phyloP scores from a whole-genome alignment of 306 rosid species.

The Acacia acuminata region DNA sequence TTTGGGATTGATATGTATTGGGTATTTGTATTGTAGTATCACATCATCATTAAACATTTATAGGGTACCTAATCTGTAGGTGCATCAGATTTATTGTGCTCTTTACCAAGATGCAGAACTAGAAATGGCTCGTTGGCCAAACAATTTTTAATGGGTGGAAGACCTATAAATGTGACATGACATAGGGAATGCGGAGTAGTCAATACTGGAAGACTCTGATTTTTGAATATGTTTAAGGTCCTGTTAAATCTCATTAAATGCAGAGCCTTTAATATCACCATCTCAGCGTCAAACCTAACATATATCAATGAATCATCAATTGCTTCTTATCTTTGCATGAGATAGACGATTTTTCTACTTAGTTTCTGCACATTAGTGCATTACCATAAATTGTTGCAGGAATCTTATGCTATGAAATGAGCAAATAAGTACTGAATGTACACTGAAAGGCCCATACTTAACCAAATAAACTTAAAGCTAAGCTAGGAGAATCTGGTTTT shows the following conservation, averaged over 20 bases:
- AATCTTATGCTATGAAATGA: background rate
- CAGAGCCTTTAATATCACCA: background rate
- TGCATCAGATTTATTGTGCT: background rate
- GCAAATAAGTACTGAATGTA: background rate
- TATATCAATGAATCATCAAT: background rate
- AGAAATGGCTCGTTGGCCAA: background rate
- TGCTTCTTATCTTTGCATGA: background rate
- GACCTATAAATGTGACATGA: background rate
- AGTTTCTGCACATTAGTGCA: background rate
- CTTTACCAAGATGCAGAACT: background rate
- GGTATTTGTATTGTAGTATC: background rate
- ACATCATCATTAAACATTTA: background rate
- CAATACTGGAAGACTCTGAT: background rate
- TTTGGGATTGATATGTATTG: background rate
- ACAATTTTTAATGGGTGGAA: background rate
- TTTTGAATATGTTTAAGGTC: background rate
- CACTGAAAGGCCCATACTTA: background rate
- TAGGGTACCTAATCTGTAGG: background rate
- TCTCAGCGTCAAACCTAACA: background rate
- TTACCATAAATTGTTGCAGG: background rate
- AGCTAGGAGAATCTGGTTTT: background rate
- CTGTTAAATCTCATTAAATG: background rate
- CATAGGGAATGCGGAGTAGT: background rate
- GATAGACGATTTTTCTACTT: background rate
- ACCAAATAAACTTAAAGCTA: background rate